Evolutionary conservation across 805 yeast species (phyloP), one percentile per base, ranked within the genome.

Genomic region (Yueomyces sinensis): DNA sequence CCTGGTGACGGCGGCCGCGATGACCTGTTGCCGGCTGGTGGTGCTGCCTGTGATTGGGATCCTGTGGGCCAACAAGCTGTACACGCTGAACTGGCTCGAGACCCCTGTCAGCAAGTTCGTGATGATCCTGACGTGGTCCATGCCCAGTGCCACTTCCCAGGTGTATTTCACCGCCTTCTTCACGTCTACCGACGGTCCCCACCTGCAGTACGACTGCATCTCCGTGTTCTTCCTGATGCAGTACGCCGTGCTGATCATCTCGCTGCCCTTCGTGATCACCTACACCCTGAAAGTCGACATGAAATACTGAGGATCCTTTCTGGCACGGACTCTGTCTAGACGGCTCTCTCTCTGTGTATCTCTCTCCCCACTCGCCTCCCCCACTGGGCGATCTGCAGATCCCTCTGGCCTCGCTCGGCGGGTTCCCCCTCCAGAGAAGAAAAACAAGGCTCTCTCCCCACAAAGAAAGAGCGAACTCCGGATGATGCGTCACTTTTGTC

Each of bases 111-210:
- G 83, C 9, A 68, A 78, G 30, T 79, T 89, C 47, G 77, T 87
- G 4, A 66, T 80, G 48, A 77, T 80, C 23, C 63, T 87, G 22
- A 74, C 77, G 11, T 81, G 76, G 53, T 78, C 89, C 0, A 69
- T 83, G 38, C 97, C 97, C 0, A 77, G 82, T 34, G 93, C 95
- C 0, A 89, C 96, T 0, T 68, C 91, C 0, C 77, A 84, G 48
- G 77, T 89, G 13, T 89, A 86, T 56, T 68, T 87, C 43, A 87
- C 97, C 2, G 89, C 95, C 3, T 76, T 83, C 49, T 82, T 78
- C 55, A 76, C 87, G 1, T 93, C 91, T 14, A 72, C 79, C 5
- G 65, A 61, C 4, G 66, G 65, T 3, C 58, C 60, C 2, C 66
- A 62, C 30, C 17, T 45, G 4, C 87, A 83, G 54, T 74, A 84